Evolutionary conservation across 179 eudicot species (phyloP).

Genomic region (Silene coronaria): DNA sequence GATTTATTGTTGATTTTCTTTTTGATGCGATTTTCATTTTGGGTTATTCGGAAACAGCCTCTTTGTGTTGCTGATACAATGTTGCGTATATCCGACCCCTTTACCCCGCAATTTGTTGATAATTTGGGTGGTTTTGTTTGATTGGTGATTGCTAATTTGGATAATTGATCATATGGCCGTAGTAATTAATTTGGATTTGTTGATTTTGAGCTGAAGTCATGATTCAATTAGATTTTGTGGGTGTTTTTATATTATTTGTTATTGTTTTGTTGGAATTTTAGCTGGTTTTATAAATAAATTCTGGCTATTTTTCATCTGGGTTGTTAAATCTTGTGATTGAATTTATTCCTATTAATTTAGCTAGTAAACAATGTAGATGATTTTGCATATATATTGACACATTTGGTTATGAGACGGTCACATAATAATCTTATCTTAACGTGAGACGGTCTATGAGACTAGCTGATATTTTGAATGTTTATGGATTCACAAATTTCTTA

Average conservation of each 20-base stretch:
- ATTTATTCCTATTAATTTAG: too few relatives aligned
- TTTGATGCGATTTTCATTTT: neutral
- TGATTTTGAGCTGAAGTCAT: too few relatives aligned
- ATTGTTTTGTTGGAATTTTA: neutral
- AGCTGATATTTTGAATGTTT: neutral
- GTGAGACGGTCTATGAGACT: too few relatives aligned
- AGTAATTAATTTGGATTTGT: too few relatives aligned
- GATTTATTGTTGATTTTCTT: neutral
- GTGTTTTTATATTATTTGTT: neutral
- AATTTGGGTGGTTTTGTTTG: too few relatives aligned
- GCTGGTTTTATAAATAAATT: neutral
- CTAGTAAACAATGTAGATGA: too few relatives aligned
- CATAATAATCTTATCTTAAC: neutral
- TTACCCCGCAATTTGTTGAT: too few relatives aligned
- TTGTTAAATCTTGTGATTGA: neutral
- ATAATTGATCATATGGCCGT: neutral
- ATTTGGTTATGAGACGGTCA: neutral
- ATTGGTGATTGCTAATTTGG: neutral
- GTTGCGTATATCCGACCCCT: too few relatives aligned
- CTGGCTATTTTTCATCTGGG: neutral
- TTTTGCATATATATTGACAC: too few relatives aligned
- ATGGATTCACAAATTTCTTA: too few relatives aligned
- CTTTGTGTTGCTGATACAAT: too few relatives aligned
- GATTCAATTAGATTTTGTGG: neutral
- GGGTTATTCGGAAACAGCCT: neutral